Percentiles rank a stretch among this genome's conserved stretches.
phyloP scores from a whole-genome alignment of 2,329 filamentous ascomycete species.

The Alternaria sp. region DNA sequence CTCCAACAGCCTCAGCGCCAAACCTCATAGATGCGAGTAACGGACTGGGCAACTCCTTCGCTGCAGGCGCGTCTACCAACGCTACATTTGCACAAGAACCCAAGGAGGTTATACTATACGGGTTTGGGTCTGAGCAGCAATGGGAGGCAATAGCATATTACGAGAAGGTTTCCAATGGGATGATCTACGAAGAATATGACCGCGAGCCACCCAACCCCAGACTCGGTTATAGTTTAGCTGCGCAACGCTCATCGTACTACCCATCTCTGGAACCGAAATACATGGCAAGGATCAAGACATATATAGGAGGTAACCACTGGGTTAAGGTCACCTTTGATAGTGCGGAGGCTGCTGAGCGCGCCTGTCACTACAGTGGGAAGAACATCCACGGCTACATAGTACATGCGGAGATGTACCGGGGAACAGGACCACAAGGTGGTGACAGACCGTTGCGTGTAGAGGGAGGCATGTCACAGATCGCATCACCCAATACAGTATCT shows the following conservation, averaged over 20 bases:
- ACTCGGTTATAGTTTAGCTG: slow-evolving; percentile 77
- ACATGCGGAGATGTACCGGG: slow-evolving; percentile 58
- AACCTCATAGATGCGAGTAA: slow-evolving; percentile 43
- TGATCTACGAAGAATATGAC: slow-evolving; percentile 92
- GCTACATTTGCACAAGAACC: slow-evolving; percentile 61
- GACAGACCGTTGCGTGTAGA: slow-evolving; percentile 56
- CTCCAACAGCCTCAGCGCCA: slow-evolving; percentile 43
- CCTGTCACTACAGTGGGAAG: slow-evolving; percentile 58
- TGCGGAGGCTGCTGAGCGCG: slow-evolving; percentile 58
- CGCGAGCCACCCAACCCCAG: slow-evolving; percentile 79
- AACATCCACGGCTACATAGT: slow-evolving; percentile 58
- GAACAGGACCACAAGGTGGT: slow-evolving; percentile 53
- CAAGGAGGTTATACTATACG: slow-evolving; percentile 85
- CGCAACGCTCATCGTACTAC: slow-evolving; percentile 72
- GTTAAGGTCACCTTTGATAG: slow-evolving; percentile 68
- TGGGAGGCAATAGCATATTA: slow-evolving; percentile 92
- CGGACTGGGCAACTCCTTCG: slow-evolving; percentile 38
- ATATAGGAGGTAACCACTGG: slow-evolving; percentile 89
- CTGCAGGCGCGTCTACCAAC: slow-evolving; percentile 43
- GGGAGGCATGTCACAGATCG: slow-evolving; percentile 37
- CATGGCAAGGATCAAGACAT: slow-evolving; percentile 79
- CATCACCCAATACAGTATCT: slow-evolving; percentile 47
- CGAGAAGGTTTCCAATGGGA: slow-evolving; percentile 80
- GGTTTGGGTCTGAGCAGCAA: slow-evolving; percentile 73
- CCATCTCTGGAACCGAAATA: slow-evolving; percentile 75